phyloP scores from a whole-genome alignment of 2,329 filamentous ascomycete species.

The Phialophora tarda region DNA sequence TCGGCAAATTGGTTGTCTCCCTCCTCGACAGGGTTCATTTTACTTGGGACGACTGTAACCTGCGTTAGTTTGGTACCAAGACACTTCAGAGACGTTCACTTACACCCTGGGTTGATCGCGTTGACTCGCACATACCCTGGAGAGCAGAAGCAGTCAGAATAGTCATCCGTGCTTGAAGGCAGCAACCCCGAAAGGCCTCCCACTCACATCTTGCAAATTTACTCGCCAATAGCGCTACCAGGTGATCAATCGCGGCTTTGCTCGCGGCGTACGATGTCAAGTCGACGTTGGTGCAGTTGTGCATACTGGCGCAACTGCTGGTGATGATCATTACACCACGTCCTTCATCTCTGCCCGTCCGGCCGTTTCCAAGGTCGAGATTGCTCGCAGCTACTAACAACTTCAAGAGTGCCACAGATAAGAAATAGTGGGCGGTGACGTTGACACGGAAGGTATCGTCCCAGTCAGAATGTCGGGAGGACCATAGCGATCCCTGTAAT shows the following conservation, averaged over 20 bases:
- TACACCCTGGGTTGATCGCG: slow-evolving; percentile 54
- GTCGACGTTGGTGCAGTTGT: slow-evolving; percentile 60
- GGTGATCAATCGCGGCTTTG: slow-evolving; percentile 60
- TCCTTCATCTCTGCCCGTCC: slow-evolving; percentile 47
- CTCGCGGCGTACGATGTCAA: slow-evolving; percentile 59
- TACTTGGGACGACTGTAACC: slow-evolving; percentile 50
- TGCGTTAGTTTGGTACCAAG: slow-evolving; percentile 18
- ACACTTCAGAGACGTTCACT: slow-evolving; percentile 33
- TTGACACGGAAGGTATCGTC: slow-evolving; percentile 55
- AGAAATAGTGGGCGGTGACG: slow-evolving; percentile 58
- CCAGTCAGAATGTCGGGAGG: slow-evolving; percentile 52
- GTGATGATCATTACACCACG: slow-evolving; percentile 57
- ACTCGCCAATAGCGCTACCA: slow-evolving; percentile 56
- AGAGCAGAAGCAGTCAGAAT: slow-evolving; percentile 2
- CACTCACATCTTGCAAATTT: slow-evolving; percentile 50
- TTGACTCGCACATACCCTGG: slow-evolving; percentile 52
- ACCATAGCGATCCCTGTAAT: slow-evolving; percentile 57
- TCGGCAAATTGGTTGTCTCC: slow-evolving; percentile 51
- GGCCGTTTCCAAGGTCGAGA: slow-evolving; percentile 39
- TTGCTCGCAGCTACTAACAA: slow-evolving; percentile 51
- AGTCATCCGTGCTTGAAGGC: not conserved
- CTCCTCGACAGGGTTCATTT: slow-evolving; percentile 53
- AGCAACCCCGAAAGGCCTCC: not conserved
- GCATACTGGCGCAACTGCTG: slow-evolving; percentile 60
- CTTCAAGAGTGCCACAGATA: slow-evolving; percentile 55